Percentiles rank a stretch among this genome's conserved stretches.
These are phyloP conservation scores for Murraya paniculata DNA, from an alignment of 345 rosid genomes.

Conservation along the genomic window DNA sequence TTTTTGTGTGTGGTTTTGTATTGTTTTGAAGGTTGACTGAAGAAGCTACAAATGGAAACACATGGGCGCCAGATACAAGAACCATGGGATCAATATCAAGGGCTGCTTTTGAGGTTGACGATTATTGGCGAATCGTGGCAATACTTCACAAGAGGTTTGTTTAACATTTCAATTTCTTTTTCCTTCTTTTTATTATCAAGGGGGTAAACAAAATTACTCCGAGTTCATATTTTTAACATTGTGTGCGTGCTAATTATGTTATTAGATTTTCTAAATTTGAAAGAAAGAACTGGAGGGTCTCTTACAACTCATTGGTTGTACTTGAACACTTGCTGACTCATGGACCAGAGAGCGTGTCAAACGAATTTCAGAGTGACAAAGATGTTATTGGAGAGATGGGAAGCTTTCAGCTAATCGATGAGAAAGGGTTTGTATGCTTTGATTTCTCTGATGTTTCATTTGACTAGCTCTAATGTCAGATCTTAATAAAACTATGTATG, in stretches of 20 bases:
- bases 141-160: slow-evolving; percentile 75
- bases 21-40: slow-evolving; percentile 62
- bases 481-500: neutral
- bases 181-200: no score
- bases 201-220: neutral
- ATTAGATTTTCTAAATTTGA: slow-evolving; percentile 69
- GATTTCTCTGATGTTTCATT: neutral
- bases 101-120: slow-evolving; percentile 92
- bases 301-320: slow-evolving; percentile 68
- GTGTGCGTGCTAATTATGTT: neutral
- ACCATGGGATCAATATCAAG: slow-evolving; percentile 70
- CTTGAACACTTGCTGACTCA: slow-evolving; percentile 86
- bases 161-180: neutral
- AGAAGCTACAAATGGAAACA: slow-evolving; percentile 69
- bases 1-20: neutral
- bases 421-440: slow-evolving; percentile 58
- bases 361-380: slow-evolving; percentile 66
- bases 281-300: slow-evolving; percentile 70
- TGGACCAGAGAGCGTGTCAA: slow-evolving; percentile 86
- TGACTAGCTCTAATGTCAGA: neutral
- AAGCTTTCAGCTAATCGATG: slow-evolving; percentile 68
- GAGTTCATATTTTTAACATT: neutral
- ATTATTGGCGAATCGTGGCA: slow-evolving; percentile 73
- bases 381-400: slow-evolving; percentile 50
- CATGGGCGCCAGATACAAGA: slow-evolving; percentile 60